phyloP scores from a whole-genome alignment of 2,329 filamentous ascomycete species.

The Botrytis galanthina region DNA sequence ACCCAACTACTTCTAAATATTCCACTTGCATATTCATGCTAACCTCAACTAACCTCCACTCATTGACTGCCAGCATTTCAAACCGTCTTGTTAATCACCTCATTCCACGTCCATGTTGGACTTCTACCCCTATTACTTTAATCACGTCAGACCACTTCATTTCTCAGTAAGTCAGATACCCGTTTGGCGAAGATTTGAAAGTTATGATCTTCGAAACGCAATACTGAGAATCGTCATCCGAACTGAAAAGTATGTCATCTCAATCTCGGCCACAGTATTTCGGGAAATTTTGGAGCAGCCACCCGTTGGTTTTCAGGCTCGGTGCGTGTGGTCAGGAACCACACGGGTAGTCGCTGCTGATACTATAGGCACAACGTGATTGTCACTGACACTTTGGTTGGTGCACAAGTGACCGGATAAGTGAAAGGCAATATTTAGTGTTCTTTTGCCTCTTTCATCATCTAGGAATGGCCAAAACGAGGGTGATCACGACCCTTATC shows the following conservation, averaged over 20 bases:
- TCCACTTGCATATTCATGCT: slow-evolving; percentile 4
- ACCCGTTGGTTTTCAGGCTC: slow-evolving; percentile 10
- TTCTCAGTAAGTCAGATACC: background rate
- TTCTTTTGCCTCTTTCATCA: background rate
- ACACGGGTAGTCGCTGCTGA: slow-evolving; percentile 9
- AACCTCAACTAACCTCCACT: background rate
- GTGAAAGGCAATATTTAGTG: background rate
- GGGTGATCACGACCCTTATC: background rate
- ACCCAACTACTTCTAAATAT: background rate
- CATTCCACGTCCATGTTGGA: background rate
- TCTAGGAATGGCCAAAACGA: background rate
- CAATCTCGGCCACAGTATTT: slow-evolving; percentile 6
- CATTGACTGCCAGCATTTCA: background rate
- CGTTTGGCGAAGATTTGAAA: background rate
- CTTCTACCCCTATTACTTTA: background rate
- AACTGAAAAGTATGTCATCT: background rate
- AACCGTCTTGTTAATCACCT: slow-evolving; percentile 7
- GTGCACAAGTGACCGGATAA: slow-evolving; percentile 4
- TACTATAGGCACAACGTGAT: slow-evolving; percentile 16
- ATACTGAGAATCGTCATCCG: background rate
- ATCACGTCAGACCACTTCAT: slow-evolving; percentile 5
- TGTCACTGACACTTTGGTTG: slow-evolving; percentile 12
- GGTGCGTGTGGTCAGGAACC: slow-evolving; percentile 2
- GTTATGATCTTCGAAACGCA: background rate
- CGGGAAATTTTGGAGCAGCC: slow-evolving; percentile 12